phyloP scores from a whole-genome alignment of 164 flowering plant species.

The Pachysandra terminalis region DNA sequence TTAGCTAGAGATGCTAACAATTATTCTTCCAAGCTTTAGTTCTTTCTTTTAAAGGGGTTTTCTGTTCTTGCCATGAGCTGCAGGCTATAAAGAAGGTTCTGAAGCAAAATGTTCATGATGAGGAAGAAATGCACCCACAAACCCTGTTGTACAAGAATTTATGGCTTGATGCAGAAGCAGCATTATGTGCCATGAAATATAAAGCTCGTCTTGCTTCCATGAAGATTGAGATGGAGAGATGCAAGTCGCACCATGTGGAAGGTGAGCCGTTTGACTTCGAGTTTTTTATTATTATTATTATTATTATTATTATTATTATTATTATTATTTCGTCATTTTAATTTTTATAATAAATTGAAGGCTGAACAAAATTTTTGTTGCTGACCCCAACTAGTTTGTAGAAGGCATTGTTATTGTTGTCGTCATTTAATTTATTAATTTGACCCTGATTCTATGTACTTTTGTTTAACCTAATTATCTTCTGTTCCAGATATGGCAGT shows the following conservation, averaged over 20 bases:
- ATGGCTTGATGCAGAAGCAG: conserved; percentile 96
- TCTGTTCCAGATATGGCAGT: neutral
- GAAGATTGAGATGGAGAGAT: conserved; percentile 47
- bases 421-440: too few relatives aligned
- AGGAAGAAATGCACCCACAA: conserved; percentile 40
- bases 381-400: too few relatives aligned
- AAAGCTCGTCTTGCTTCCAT: conserved; percentile 52
- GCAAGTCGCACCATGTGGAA: conserved; percentile 20
- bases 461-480: neutral
- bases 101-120: conserved; percentile 42
- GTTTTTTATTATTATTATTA: too few relatives aligned
- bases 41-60: neutral
- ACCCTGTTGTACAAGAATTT: conserved; percentile 57
- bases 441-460: neutral
- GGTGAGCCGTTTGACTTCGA: conserved; percentile 6
- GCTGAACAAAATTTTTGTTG: too few relatives aligned
- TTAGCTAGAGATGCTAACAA: neutral
- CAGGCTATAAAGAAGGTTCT: conserved; percentile 65
- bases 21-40: neutral
- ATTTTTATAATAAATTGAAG: too few relatives aligned
- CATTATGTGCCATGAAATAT: conserved; percentile 57
- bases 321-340: too few relatives aligned
- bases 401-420: too few relatives aligned
- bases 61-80: conserved; percentile 11
- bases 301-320: too few relatives aligned